Percentiles rank a stretch among this genome's conserved stretches.
Evolutionary conservation across 352 stramenopile species (phyloP).

Genomic region (Pythium plurisporium): DNA sequence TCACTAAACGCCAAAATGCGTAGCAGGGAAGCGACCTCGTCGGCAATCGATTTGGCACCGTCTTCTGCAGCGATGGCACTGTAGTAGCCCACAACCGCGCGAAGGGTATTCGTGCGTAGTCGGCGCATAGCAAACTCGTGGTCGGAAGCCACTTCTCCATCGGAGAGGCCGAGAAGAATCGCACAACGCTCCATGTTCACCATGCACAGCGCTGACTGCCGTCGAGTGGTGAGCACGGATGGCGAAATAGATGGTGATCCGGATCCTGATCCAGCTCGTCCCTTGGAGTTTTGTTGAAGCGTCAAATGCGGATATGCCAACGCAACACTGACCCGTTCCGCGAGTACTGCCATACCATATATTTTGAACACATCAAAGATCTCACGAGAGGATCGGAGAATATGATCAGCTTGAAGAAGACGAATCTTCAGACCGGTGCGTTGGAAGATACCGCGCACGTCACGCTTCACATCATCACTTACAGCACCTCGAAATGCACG

Average conservation of each 20-base stretch:
- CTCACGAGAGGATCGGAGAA: constrained; percentile 52
- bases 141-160: constrained; percentile 5
- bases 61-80: constrained; percentile 37
- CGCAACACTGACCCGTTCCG: constrained; percentile 56
- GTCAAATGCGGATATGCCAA: constrained; percentile 28
- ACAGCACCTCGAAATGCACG: neutral
- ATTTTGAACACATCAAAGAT: constrained; percentile 82
- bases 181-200: constrained; percentile 52
- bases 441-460: neutral
- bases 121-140: constrained; percentile 14
- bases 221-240: constrained; percentile 42
- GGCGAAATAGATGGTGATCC: constrained; percentile 28
- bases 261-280: too few relatives aligned
- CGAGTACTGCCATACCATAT: constrained; percentile 74
- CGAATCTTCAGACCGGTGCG: constrained; percentile 3
- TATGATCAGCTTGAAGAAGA: constrained; percentile 23
- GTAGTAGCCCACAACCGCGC: constrained; percentile 66
- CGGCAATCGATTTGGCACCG: constrained; percentile 9
- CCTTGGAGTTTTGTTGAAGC: too few relatives aligned
- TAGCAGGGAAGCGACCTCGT: constrained; percentile 18
- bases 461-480: neutral
- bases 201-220: constrained; percentile 57
- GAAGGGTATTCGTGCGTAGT: constrained; percentile 41
- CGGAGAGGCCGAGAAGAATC: constrained; percentile 30
- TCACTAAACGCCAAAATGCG: constrained; percentile 4